Percentiles rank a stretch among this genome's conserved stretches.
phyloP scores from a whole-genome alignment of 1,284 basidiomycete species.

The Sanghuangporus baumii region DNA sequence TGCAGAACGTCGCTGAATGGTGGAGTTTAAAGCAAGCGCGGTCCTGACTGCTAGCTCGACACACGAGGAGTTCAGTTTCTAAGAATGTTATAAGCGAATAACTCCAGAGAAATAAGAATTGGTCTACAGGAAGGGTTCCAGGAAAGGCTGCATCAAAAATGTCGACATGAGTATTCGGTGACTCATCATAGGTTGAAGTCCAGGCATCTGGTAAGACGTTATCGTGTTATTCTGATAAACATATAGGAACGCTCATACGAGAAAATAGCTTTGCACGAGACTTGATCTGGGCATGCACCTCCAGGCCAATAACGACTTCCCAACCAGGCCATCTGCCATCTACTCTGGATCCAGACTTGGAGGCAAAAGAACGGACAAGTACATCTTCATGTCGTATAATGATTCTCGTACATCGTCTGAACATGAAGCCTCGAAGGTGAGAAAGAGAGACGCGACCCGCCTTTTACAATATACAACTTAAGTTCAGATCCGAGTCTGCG shows the following conservation, averaged over 20 bases:
- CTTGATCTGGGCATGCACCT: constrained; percentile 93
- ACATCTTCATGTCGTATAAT: neutral
- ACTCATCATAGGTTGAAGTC: constrained; percentile 45
- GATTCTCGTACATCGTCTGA: neutral
- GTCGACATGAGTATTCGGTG: constrained; percentile 75
- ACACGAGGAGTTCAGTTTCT: constrained; percentile 78
- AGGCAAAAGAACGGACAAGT: neutral
- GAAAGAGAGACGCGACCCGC: neutral
- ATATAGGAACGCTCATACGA: constrained; percentile 39
- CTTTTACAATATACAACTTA: too few species aligned
- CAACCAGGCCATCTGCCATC: constrained; percentile 57
- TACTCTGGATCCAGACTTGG: constrained; percentile 15
- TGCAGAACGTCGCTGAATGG: constrained; percentile 68
- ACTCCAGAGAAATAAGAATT: neutral
- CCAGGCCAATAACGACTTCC: constrained; percentile 89
- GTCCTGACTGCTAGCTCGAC: constrained; percentile 80
- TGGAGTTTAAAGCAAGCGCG: constrained; percentile 74
- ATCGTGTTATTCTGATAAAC: neutral
- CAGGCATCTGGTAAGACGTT: constrained; percentile 35
- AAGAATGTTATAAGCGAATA: constrained; percentile 3
- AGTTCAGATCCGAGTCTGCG: neutral
- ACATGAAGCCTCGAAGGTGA: neutral
- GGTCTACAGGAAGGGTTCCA: constrained; percentile 82
- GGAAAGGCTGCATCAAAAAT: constrained; percentile 89
- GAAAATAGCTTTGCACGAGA: constrained; percentile 90